Evolutionary conservation across 768 basidiomycete species (phyloP).

Genomic region (Chalciporus chontae): DNA sequence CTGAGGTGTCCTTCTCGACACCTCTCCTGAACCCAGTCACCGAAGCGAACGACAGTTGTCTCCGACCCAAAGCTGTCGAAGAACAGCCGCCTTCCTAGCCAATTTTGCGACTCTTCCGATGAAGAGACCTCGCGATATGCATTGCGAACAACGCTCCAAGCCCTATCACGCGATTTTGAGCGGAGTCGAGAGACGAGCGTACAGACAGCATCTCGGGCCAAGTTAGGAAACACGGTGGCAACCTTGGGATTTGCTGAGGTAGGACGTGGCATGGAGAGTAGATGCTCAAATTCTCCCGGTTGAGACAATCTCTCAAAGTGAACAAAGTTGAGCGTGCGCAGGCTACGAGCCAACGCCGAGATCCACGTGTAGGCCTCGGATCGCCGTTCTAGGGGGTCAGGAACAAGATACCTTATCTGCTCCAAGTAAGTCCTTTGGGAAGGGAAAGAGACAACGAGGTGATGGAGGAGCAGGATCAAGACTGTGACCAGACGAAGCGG

Average conservation of each 20-base stretch:
- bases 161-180: slow-evolving; percentile 45
- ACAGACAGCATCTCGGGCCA: slow-evolving; percentile 42
- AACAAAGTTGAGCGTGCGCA: slow-evolving; percentile 55
- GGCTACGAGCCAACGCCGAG: slow-evolving; percentile 42
- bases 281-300: slow-evolving; percentile 21
- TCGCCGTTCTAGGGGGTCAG: slow-evolving; percentile 34
- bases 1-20: slow-evolving; percentile 44
- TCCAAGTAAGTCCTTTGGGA: slow-evolving; percentile 54
- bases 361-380: slow-evolving; percentile 50
- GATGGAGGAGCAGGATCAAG: slow-evolving; percentile 55
- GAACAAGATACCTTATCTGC: slow-evolving; percentile 19
- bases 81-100: slow-evolving; percentile 49
- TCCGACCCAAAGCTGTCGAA: slow-evolving; percentile 36
- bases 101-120: slow-evolving; percentile 37
- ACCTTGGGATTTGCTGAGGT: not conserved
- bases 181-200: slow-evolving; percentile 47
- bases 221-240: slow-evolving; percentile 7
- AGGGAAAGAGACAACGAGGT: slow-evolving; percentile 56
- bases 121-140: slow-evolving; percentile 59
- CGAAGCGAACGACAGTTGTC: slow-evolving; percentile 30
- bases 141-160: slow-evolving; percentile 58
- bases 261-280: slow-evolving; percentile 14
- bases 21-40: slow-evolving; percentile 53
- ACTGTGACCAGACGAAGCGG: slow-evolving; percentile 30
- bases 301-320: slow-evolving; percentile 45